phyloP scores from a whole-genome alignment of 768 basidiomycete species.

The Lentinula boryana region DNA sequence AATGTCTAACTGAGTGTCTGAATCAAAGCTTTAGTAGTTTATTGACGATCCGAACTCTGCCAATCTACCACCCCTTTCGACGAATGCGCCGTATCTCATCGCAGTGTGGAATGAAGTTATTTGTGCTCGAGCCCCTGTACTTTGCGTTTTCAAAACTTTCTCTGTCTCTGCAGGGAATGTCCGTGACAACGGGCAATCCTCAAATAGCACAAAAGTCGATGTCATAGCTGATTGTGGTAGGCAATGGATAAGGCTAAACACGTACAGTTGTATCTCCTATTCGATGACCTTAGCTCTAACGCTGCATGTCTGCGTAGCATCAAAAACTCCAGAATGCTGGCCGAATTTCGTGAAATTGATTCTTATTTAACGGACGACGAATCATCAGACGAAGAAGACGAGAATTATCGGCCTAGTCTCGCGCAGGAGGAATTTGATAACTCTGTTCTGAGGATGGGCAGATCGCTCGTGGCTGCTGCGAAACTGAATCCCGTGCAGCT shows the following conservation, averaged over 20 bases:
- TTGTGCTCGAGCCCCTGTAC: constrained; percentile 50
- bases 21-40: constrained; percentile 47
- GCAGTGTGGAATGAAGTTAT: constrained; percentile 81
- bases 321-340: constrained; percentile 68
- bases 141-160: constrained; percentile 56
- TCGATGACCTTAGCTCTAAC: neutral
- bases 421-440: constrained; percentile 59
- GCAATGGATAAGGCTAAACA: constrained; percentile 82
- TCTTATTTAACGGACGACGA: constrained; percentile 68
- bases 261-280: constrained; percentile 46
- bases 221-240: constrained; percentile 71
- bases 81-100: constrained; percentile 75
- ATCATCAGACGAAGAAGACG: constrained; percentile 32
- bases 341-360: constrained; percentile 82
- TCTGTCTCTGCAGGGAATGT: constrained; percentile 10
- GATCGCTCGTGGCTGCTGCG: constrained; percentile 61
- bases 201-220: constrained; percentile 64
- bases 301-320: constrained; percentile 37
- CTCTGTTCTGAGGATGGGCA: constrained; percentile 66
- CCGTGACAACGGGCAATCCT: constrained; percentile 13
- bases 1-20: neutral
- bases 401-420: constrained; percentile 27
- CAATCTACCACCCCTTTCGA: constrained; percentile 46
- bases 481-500: constrained; percentile 42
- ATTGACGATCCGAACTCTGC: constrained; percentile 40